Evolutionary conservation across 2,329 filamentous ascomycete genomes (phyloP).

Genomic region (Orbilia quercus): DNA sequence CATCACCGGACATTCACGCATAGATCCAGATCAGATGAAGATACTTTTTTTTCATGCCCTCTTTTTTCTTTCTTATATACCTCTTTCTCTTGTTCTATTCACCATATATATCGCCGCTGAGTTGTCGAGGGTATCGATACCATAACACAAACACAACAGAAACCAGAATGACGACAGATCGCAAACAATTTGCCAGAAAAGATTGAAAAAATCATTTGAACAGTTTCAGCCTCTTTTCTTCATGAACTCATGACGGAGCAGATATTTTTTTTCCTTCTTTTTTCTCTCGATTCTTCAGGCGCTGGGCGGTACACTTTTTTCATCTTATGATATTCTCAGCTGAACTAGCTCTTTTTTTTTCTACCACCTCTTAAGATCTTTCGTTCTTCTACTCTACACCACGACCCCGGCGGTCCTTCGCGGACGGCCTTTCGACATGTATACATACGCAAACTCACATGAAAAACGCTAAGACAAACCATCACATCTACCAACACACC

Average conservation of each 20-base stretch:
- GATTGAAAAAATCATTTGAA: conserved; percentile 9
- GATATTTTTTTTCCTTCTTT: conserved; percentile 3
- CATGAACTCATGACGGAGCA: conserved; percentile 15
- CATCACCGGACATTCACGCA: conserved; percentile 14
- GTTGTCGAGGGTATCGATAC: conserved; percentile 13
- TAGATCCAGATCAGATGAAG: conserved; percentile 9
- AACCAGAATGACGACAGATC: conserved; percentile 51
- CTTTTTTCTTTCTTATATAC: neutral
- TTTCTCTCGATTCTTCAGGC: conserved; percentile 28
- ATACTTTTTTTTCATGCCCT: neutral
- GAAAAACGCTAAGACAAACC: neutral
- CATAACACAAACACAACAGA: conserved; percentile 13
- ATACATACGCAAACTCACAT: too few species aligned
- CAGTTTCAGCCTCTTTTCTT: conserved; percentile 15
- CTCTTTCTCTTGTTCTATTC: neutral
- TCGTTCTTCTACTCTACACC: neutral
- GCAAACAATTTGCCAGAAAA: conserved; percentile 12
- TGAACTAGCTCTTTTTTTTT: neutral
- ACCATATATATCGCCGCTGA: too few species aligned
- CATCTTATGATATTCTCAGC: neutral
- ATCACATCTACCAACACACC: too few species aligned
- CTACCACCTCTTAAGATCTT: neutral
- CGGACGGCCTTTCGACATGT: neutral
- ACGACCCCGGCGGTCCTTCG: neutral
- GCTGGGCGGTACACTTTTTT: conserved; percentile 15